Percentiles rank a stretch among this genome's conserved stretches.
Conservation (phyloP, 371 early-diverging fungal species). For the Quaeritorhiza haematococci region DNA sequence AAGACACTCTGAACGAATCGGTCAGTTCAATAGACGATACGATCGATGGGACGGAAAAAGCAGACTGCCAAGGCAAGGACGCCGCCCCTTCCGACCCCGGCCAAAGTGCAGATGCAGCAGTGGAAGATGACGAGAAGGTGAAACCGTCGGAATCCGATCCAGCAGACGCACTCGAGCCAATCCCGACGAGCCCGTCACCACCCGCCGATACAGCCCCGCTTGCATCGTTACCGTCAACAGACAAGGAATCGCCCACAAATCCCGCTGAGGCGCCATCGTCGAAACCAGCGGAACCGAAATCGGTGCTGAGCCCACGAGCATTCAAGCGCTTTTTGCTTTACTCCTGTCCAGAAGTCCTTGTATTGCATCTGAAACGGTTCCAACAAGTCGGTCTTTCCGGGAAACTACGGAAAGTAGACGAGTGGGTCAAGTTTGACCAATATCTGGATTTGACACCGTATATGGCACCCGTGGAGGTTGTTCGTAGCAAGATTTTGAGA, state of each 20-base stretch:
- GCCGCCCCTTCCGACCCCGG: no score
- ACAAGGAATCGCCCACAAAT: neutral
- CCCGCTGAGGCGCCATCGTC: neutral
- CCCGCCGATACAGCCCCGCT: no score
- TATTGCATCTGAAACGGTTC: conserved; percentile 41
- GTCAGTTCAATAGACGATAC: no score
- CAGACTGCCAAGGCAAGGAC: no score
- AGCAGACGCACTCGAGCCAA: no score
- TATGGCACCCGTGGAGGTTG: conserved; percentile 23
- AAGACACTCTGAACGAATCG: no score
- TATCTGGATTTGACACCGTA: conserved; percentile 24
- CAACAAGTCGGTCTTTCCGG: conserved; percentile 20
- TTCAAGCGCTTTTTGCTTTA: conserved; percentile 37
- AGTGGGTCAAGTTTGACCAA: conserved; percentile 29
- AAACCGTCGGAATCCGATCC: neutral
- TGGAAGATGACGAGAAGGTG: neutral
- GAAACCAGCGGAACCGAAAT: neutral
- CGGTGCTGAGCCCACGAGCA: conserved; percentile 8
- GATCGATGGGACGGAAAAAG: no score
- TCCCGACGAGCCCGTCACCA: no score
- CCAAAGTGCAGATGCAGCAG: neutral
- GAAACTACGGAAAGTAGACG: conserved; percentile 29
- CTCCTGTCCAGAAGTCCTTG: conserved; percentile 19
- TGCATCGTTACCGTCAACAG: no score
- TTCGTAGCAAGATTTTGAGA: neutral